Conservation (phyloP, 2,329 filamentous ascomycete genomes). For the Epichloe glyceriae region DNA sequence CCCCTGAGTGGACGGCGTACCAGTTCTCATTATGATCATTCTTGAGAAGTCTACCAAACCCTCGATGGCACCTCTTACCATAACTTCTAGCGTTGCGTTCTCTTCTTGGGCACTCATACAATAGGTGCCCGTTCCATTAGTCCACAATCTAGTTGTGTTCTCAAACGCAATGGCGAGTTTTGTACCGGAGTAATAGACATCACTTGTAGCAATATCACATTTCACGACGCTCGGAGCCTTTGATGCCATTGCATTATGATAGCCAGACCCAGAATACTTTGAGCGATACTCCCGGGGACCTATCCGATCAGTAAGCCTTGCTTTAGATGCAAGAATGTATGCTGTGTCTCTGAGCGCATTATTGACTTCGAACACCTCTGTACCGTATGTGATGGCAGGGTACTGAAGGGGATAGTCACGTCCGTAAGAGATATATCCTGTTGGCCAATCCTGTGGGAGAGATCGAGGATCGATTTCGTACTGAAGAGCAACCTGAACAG, state of each 20-base stretch:
- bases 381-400: conserved; percentile 48
- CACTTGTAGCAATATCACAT: conserved; percentile 57
- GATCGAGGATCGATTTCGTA: conserved; percentile 64
- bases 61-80: conserved; percentile 44
- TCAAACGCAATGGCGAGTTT: conserved; percentile 51
- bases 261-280: conserved; percentile 32
- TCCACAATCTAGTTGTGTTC: conserved; percentile 49
- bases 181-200: conserved; percentile 57
- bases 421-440: conserved; percentile 57
- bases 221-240: conserved; percentile 41
- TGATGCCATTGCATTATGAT: conserved; percentile 28
- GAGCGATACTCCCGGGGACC: conserved; percentile 39
- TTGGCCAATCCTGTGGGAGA: conserved; percentile 49
- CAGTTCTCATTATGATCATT: conserved; percentile 54
- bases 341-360: conserved; percentile 41
- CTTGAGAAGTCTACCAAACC: conserved; percentile 51
- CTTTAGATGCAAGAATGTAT: conserved; percentile 34
- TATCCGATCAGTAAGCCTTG: conserved; percentile 37
- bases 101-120: conserved; percentile 64
- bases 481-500: conserved; percentile 62
- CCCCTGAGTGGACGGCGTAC: conserved; percentile 14
- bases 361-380: conserved; percentile 57
- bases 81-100: conserved; percentile 53
- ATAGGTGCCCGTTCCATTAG: conserved; percentile 54
- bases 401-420: conserved; percentile 40